Evolutionary conservation across 2,329 filamentous ascomycete genomes (phyloP), one percentile per base, ranked within the genome.

Genomic region (Myriosclerotinia curreyana): DNA sequence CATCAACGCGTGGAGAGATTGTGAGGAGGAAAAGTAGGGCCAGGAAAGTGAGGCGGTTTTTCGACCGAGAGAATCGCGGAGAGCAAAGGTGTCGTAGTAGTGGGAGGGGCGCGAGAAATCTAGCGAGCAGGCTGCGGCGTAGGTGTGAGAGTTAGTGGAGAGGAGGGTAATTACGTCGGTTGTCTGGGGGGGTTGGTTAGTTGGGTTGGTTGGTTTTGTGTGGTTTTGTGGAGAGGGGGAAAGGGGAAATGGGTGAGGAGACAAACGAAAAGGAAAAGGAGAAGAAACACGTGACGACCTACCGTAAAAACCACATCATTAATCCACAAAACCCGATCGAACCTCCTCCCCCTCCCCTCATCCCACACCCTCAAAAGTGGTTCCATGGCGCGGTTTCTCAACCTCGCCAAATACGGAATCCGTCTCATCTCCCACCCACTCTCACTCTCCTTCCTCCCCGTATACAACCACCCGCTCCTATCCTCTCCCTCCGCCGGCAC

Each of bases 371-470:
- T 49, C 50, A 53, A 48, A 14, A 64, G 25, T 4, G 56, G 55
- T 3, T 82, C 74, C 68, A 92, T 75, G n/a, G 83, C 84, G 67
- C 77, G 74, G 73, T 92, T 92, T 49, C 89, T 81, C 64, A 89
- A 71, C 34, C 77, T 79, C 1, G 89, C 82, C 25, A 92, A 77
- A 72, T 87, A 91, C 1, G 88, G 87, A 66, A 92, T 91, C 25
- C 89, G 79, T 56, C 89, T 78, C 60, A 66, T 64, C 61, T 70
- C 69, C 70, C 71, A 72, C 15, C 69, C 69, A 36, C 49, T 80
- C 66, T 77, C 78, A 0, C 81, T 80, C 67, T 77, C 78, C 0
- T 81, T 80, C 34, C 78, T 71, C 9, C 81, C 74, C n/a, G 85
- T 88, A 38, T 52, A 15, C 38, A 91, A 82, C 88, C 88, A 91